These are phyloP conservation scores for Petasospora fabianii DNA, from an alignment of 1,139 yeast genomes.

Conservation along the genomic window DNA sequence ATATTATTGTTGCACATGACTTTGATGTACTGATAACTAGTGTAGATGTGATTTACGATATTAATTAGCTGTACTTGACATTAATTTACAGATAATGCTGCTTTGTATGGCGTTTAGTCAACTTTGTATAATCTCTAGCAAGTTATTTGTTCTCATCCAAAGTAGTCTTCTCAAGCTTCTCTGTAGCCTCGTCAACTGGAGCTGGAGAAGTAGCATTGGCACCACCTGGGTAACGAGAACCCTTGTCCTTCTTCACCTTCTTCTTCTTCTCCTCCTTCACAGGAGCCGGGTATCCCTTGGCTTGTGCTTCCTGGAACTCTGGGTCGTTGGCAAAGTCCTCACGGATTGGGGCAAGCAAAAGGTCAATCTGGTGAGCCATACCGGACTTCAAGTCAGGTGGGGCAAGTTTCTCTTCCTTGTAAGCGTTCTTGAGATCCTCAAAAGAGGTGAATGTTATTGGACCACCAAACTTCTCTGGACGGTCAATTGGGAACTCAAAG, in stretches of 20 bases:
- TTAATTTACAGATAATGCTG: too few species aligned
- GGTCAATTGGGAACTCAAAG: conserved; percentile 68
- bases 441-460: conserved; percentile 68
- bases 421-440: conserved; percentile 71
- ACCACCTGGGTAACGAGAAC: conserved; percentile 76
- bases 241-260: conserved; percentile 79
- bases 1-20: too few species aligned
- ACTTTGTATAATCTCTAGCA: not conserved
- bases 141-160: conserved; percentile 20
- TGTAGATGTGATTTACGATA: too few species aligned
- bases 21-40: too few species aligned
- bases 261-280: conserved; percentile 57
- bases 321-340: conserved; percentile 55
- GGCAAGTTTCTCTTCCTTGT: conserved; percentile 64
- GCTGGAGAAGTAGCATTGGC: conserved; percentile 19
- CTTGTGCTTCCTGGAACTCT: conserved; percentile 73
- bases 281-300: conserved; percentile 81
- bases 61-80: too few species aligned
- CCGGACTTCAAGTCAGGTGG: conserved; percentile 96
- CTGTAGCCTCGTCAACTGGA: conserved; percentile 29
- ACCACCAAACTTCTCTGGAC: conserved; percentile 98
- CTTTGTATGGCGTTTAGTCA: too few species aligned
- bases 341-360: conserved; percentile 79
- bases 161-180: conserved; percentile 34
- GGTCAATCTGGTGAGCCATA: conserved; percentile 79